Evolutionary conservation across 495 filamentous ascomycete species (phyloP), one percentile per base, ranked within the genome.

Genomic region (Penicillium odoratum): DNA sequence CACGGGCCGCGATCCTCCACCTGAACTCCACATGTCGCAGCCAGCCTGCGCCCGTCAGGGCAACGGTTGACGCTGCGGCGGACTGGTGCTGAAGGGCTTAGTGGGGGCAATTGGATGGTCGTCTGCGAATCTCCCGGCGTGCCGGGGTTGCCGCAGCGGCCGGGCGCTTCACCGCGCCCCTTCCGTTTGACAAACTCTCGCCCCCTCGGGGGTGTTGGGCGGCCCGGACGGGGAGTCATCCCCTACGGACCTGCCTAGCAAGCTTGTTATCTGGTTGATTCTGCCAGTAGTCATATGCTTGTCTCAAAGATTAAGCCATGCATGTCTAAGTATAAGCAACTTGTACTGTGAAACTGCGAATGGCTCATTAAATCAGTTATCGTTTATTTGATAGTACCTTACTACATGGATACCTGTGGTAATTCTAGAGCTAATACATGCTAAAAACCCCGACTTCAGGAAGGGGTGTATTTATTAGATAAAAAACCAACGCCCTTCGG

Each of bases 201-300:
- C 55, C 58, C 56, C 58, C 53, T 34, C 64, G 60, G 58, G 54
- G 59, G 58, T 38, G 51, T 38, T 29, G 58, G 53, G 40, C 18
- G n/a, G 18, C 21, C 10, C 36, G 46, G 48, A 43, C 26, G 15
- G 29, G 21, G 46, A 54, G 53, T 40, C 26, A 26, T 16, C 10
- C 31, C 31, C 33, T 58, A 51, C 40, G 28, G 48, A 55, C 6
- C 53, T 53, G 49, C 57, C 63, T 45, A 33, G 28, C 49, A 55
- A 46, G n/a, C 28, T 15, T 51, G 78, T 78, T 85, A 86, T 75
- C 79, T 85, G 81, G 80, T 85, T 85, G 79, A 85, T 85, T 84
- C 80, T 85, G 81, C 79, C 78, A 85, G 81, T 84, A 84, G 80
- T 84, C 76, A 85, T 84, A 85, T 85, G 79, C 78, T 85, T n/a